phyloP scores from a whole-genome alignment of 2,329 filamentous ascomycete genomes.

The Exophiala calicioides region DNA sequence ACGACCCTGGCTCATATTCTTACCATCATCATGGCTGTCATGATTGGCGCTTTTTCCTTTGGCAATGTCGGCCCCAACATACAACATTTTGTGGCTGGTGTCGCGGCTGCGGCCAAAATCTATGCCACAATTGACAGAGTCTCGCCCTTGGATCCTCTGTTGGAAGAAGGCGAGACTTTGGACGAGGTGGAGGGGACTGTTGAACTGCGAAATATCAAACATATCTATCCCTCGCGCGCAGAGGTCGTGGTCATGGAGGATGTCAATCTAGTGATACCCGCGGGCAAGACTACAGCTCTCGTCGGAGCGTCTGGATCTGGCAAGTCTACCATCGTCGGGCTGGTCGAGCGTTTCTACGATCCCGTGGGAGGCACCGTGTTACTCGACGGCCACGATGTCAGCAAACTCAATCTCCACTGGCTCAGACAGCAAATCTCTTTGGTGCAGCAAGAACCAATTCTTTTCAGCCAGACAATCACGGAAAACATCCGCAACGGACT shows the following conservation, averaged over 20 bases:
- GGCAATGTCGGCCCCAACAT: conserved; percentile 83
- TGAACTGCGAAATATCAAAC: conserved; percentile 78
- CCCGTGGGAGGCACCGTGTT: conserved; percentile 77
- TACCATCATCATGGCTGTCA: conserved; percentile 84
- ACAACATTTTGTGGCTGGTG: conserved; percentile 79
- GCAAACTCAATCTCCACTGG: conserved; percentile 82
- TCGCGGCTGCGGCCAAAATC: conserved; percentile 87
- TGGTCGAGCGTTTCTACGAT: conserved; percentile 92
- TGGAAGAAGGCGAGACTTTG: conserved; percentile 69
- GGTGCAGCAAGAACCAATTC: conserved; percentile 87
- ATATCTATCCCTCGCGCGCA: conserved; percentile 91
- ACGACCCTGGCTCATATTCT: conserved; percentile 70
- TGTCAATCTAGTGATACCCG: conserved; percentile 76
- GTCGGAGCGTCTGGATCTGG: conserved; percentile 93
- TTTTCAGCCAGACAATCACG: conserved; percentile 87
- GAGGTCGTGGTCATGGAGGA: conserved; percentile 87
- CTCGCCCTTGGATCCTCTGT: conserved; percentile 79
- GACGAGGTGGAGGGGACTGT: conserved; percentile 74
- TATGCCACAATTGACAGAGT: conserved; percentile 87
- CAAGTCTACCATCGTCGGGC: conserved; percentile 89
- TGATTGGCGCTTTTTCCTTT: conserved; percentile 89
- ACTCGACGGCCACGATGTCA: conserved; percentile 80
- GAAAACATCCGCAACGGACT: conserved; percentile 89
- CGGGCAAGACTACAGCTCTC: conserved; percentile 87
- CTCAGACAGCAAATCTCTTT: conserved; percentile 87